Evolutionary conservation across 1,284 basidiomycete genomes (phyloP).

Genomic region (Ceratobasidium sp.): DNA sequence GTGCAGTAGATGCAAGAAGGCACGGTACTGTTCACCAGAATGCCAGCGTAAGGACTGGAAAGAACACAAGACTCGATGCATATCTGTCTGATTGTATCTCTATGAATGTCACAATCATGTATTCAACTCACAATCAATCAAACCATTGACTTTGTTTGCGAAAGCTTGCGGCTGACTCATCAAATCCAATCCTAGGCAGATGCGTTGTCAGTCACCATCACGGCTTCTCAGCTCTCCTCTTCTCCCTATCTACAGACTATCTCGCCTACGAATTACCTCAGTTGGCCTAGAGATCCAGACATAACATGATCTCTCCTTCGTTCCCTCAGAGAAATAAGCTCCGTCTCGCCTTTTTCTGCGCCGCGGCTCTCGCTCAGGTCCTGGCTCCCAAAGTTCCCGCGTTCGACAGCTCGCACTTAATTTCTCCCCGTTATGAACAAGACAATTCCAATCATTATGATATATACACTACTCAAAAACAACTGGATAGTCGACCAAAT

Average conservation of each 20-base stretch:
- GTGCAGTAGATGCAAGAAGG: constrained; percentile 53
- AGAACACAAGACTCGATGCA: constrained; percentile 51
- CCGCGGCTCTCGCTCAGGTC: not conserved
- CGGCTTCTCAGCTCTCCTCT: not conserved
- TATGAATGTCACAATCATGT: not conserved
- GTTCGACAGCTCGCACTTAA: constrained; percentile 27
- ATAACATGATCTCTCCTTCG: no score
- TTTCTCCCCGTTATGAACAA: not conserved
- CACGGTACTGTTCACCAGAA: constrained; percentile 54
- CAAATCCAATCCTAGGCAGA: not conserved
- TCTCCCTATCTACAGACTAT: no score
- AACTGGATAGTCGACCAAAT: not conserved
- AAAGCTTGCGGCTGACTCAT: not conserved
- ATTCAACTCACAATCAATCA: no score
- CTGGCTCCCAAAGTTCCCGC: constrained; percentile 10
- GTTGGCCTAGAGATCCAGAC: not conserved
- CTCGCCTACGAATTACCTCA: no score
- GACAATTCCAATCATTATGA: no score
- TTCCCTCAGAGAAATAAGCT: not conserved
- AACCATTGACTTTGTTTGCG: no score
- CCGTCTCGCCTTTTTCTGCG: not conserved
- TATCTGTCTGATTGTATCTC: not conserved
- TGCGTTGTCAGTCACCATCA: not conserved
- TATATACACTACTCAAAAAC: no score
- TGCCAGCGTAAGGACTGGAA: constrained; percentile 60